Evolutionary conservation across 2,329 filamentous ascomycete genomes (phyloP), one percentile per base, ranked within the genome.

Genomic region (Aspergillus ochraceus): DNA sequence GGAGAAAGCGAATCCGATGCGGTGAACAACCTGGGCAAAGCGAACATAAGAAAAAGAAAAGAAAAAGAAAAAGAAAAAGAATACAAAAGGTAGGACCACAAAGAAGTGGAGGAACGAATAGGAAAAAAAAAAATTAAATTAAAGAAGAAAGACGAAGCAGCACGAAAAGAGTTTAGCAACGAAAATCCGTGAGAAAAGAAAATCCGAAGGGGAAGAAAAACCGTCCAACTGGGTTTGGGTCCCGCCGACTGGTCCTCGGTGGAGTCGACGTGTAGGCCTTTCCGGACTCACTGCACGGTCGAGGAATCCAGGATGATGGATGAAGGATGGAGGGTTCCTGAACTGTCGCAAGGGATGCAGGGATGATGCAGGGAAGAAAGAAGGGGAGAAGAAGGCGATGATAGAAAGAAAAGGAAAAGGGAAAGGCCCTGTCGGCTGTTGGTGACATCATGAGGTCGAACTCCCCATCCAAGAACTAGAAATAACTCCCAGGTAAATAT

Each of bases 301-400:
- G 19, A 45, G 14, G 17, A 12, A 45, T n/a, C 17, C 6, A 17
- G 19, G 42, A 46, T 14, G 17, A 46, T 42, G 46, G 22, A 24
- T 49, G 19, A 24, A 24, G 24, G 46, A 12, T 49, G 22, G 19
- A 50, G 32, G 36, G 19, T 39, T 19, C n/a, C 20, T 46, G 42
- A 22, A 22, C n/a, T 17, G 17, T 6, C 17, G 20, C 17, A 32
- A 39, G 39, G 49, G 53, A 54, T n/a, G 42, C 49, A 50, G 30
- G 32, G 14, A 54, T 52, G 46, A 57, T 52, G 55, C 45, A 58
- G 54, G 54, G 58, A 52, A 58, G 50, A 29, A 56, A 46, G 60
- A 65, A 54, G 51, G 57, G 42, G 55, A 56, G 58, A 49, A n/a
- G 30, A 45, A 36, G 32, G 32, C 10, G 30, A 32, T 11, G 32